A percentile compares a stretch with the other conserved stretches of the same genome.
Conservation (phyloP, 192 early-diverging fungal genomes). For the Podochytrium sp. region DNA sequence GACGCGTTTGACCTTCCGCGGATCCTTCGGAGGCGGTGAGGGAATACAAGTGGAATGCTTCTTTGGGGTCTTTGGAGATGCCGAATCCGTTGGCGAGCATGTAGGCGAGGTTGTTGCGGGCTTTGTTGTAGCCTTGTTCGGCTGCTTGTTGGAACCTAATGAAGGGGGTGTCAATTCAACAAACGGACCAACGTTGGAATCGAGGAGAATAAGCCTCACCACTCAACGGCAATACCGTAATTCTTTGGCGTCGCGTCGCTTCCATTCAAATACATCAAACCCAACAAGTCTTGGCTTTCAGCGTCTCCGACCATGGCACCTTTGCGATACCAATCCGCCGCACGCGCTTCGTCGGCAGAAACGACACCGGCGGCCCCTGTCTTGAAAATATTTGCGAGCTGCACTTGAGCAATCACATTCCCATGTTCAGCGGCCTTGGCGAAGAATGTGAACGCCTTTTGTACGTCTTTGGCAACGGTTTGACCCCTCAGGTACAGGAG, state of each 20-base stretch:
- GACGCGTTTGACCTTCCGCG: not conserved
- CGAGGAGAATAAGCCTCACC: not conserved
- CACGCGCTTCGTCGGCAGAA: not conserved
- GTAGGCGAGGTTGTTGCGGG: conserved; percentile 30
- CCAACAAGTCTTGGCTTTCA: conserved; percentile 27
- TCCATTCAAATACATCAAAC: conserved; percentile 31
- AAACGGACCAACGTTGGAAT: not conserved
- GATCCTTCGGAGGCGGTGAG: not conserved
- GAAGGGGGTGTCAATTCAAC: not conserved
- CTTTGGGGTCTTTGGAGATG: conserved; percentile 11
- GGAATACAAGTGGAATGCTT: not conserved
- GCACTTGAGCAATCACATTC: not conserved
- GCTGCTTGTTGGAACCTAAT: conserved; percentile 37
- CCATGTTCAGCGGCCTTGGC: not conserved
- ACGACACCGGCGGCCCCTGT: not conserved
- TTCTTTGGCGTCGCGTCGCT: conserved; percentile 23
- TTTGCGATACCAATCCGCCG: conserved; percentile 9
- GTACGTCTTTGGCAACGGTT: not conserved
- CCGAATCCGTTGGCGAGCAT: conserved; percentile 37
- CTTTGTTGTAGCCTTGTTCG: conserved; percentile 21
- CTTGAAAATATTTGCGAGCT: not conserved
- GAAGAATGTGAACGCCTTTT: not conserved
- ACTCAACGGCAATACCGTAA: conserved; percentile 7
- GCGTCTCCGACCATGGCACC: not conserved
- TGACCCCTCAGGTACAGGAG: not conserved